Conservation (phyloP, 176 grass and related monocot species). For the Triticum turgidum region DNA sequence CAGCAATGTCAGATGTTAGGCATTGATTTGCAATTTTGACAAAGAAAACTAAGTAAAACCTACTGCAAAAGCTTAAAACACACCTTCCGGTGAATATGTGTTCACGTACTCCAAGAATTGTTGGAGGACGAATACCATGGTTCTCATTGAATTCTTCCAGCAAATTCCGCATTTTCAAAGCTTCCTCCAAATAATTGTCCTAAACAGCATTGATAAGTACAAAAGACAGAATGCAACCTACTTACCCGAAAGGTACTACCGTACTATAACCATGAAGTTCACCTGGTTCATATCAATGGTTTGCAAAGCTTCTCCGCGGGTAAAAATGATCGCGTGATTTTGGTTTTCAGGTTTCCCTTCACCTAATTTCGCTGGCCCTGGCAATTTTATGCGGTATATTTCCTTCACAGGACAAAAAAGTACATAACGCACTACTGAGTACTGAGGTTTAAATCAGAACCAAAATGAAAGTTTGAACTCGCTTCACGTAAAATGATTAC, state of each 20-base stretch:
- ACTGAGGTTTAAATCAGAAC: constrained; percentile 21
- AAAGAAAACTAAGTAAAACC: constrained; percentile 7
- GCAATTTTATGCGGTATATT: constrained; percentile 98
- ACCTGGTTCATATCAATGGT: constrained; percentile 99
- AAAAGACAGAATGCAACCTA: constrained; percentile 20
- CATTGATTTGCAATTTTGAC: constrained; percentile 18
- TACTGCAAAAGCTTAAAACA: constrained; percentile 28
- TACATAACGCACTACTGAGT: constrained; percentile 26
- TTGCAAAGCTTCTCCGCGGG: constrained; percentile 85
- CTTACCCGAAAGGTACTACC: background rate
- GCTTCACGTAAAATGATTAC: constrained; percentile 31
- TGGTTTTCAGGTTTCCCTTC: constrained; percentile 98
- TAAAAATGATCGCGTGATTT: constrained; percentile 98
- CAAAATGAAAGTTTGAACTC: constrained; percentile 13
- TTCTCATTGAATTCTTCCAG: constrained; percentile 96
- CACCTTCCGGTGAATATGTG: constrained; percentile 98
- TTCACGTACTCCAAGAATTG: constrained; percentile 97
- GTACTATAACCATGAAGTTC: constrained; percentile 20
- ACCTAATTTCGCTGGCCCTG: constrained; percentile 85
- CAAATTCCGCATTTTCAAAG: constrained; percentile 95
- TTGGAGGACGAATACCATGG: constrained; percentile 77
- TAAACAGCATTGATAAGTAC: constrained; percentile 43
- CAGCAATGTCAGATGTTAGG: constrained; percentile 39
- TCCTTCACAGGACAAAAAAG: constrained; percentile 60
- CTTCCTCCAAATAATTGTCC: constrained; percentile 99